These are phyloP conservation scores for Mimosa pudica DNA, from an alignment of 306 rosid genomes.

Conservation along the genomic window DNA sequence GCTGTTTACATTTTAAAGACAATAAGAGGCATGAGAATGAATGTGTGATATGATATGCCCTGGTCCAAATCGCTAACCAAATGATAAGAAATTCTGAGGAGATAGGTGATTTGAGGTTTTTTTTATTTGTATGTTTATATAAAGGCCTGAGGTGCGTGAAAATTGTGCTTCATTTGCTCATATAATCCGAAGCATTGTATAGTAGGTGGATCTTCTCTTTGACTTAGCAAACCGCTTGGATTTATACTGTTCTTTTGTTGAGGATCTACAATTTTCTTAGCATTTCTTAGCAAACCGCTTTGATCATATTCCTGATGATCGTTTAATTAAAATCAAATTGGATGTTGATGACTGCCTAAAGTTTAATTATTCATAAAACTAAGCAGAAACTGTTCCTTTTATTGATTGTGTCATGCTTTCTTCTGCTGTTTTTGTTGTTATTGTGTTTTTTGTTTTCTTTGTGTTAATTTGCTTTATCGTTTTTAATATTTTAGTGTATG, in stretches of 20 bases:
- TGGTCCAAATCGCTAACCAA: not conserved
- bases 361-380: conserved; percentile 13
- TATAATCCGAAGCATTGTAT: conserved; percentile 9
- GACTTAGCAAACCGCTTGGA: conserved; percentile 14
- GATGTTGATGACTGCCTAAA: conserved; percentile 24
- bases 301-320: conserved; percentile 15
- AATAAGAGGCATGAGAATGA: not conserved
- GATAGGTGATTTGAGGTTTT: conserved; percentile 23
- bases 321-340: conserved; percentile 12
- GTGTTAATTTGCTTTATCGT: conserved; percentile 30
- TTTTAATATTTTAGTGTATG: conserved; percentile 62
- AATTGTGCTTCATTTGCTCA: conserved; percentile 15
- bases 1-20: not conserved
- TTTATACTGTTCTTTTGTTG: not conserved
- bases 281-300: conserved; percentile 18
- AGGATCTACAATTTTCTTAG: conserved; percentile 9
- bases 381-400: conserved; percentile 16
- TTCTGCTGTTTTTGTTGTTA: conserved; percentile 15
- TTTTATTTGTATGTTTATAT: conserved; percentile 19
- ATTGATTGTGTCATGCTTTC: conserved; percentile 14
- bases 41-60: not conserved
- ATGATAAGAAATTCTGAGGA: not conserved
- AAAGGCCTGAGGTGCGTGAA: conserved; percentile 15
- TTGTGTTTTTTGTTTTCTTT: conserved; percentile 29
- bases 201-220: not conserved